Evolutionary conservation across 352 stramenopile species (phyloP), one percentile per base, ranked within the genome.

Genomic region (Globisporangium nunn): DNA sequence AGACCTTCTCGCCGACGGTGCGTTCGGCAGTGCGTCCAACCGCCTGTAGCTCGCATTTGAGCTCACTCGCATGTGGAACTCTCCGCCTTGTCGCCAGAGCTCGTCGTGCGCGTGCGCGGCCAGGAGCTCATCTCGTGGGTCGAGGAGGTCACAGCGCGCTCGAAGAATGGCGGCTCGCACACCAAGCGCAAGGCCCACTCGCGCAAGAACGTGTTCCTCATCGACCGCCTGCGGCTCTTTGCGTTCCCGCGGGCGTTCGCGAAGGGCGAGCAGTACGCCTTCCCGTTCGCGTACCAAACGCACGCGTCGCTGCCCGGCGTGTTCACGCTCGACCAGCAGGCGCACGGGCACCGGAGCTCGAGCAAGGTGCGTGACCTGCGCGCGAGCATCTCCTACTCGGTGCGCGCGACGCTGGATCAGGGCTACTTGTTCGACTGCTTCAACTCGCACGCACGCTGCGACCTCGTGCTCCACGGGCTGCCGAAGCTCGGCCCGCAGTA

Each of bases 391-490:
- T 17, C 57, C 14, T 62, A 62, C 57, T 43, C 43, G 6, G 50
- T 62, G 14, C 41, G 39, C 23, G 50, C 57, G 0, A 58, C 17
- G 43, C 40, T 62, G 7, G 43, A 62, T 33, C 29, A 54, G 40
- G 57, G 57, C 23, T 40, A 35, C n/a, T 40, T 50, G 33, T 44
- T 62, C 15, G 18, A 30, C 11, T 52, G 30, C 56, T 45, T 41
- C 35, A 62, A 53, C 33, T 2, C 51, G 7, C 50, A 43, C 6
- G 50, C 50, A 8, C 50, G 44, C 18, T 54, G 52, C 29, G 23
- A 64, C 11, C 49, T 81, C 5, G 65, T 64, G n/a, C 60, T 81
- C 12, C 54, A 77, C 55, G 56, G 64, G 39, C 66, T 58, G 23
- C 58, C 68, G n/a, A 67, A 63, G 4, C 49, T 59, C 37, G 44